A percentile compares a stretch with the other conserved stretches of the same genome.
phyloP scores from a whole-genome alignment of 2,329 filamentous ascomycete species.

The Phyllosticta capitalensis region DNA sequence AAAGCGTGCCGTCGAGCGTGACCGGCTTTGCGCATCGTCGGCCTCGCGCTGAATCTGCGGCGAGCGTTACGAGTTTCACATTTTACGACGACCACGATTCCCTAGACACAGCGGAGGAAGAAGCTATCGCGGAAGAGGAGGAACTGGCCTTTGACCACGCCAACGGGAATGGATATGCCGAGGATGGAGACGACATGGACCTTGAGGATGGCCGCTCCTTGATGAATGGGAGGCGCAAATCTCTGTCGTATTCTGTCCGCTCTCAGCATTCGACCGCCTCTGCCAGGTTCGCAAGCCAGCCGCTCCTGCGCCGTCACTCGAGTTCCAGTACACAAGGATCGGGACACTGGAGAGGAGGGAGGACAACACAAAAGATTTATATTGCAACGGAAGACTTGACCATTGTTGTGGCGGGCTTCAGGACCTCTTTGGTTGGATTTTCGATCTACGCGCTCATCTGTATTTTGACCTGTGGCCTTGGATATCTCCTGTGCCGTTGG shows the following conservation, averaged over 20 bases:
- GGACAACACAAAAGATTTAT: constrained; percentile 81
- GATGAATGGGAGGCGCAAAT: constrained; percentile 49
- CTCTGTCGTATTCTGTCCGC: constrained; percentile 53
- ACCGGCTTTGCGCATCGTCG: constrained; percentile 86
- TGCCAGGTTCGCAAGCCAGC: constrained; percentile 44
- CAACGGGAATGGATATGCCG: constrained; percentile 19
- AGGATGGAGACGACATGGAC: constrained; percentile 41
- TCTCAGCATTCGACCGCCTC: constrained; percentile 36
- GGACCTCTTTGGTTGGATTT: constrained; percentile 62
- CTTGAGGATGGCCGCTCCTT: constrained; percentile 28
- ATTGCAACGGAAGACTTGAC: constrained; percentile 90
- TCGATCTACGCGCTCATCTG: constrained; percentile 62
- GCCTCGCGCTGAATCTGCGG: constrained; percentile 67
- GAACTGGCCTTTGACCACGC: constrained; percentile 9
- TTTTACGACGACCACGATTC: constrained; percentile 67
- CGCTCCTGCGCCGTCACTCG: constrained; percentile 61
- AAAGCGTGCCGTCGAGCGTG: constrained; percentile 89
- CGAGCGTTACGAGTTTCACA: constrained; percentile 85
- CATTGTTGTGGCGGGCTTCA: constrained; percentile 86
- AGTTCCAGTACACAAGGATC: constrained; percentile 62
- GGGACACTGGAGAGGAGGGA: constrained; percentile 46
- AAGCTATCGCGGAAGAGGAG: constrained; percentile 18
- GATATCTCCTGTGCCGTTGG: constrained; percentile 82
- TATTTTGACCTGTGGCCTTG: constrained; percentile 62
- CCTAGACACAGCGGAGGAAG: constrained; percentile 22